Percentiles rank a stretch among this genome's conserved stretches.
Conservation (phyloP, 1,284 basidiomycete species). For the Moesziomyces sp. region DNA sequence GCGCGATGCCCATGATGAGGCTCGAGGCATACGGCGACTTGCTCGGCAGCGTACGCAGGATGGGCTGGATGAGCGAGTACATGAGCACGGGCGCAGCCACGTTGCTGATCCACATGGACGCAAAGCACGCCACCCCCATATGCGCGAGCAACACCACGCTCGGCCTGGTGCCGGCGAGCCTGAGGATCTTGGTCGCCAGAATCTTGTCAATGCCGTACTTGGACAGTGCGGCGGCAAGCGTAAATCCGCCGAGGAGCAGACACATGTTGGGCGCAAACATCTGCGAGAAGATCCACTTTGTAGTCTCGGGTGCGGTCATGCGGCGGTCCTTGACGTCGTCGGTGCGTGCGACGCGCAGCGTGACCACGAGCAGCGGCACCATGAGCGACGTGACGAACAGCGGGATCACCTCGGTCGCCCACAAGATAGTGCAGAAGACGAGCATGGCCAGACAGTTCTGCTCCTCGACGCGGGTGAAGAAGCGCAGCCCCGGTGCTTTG, state of each 20-base stretch:
- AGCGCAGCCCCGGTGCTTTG: constrained; percentile 61
- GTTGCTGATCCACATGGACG: constrained; percentile 99
- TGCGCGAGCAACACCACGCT: constrained; percentile 88
- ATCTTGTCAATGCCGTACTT: constrained; percentile 95
- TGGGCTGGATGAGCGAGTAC: constrained; percentile 97
- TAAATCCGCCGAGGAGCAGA: constrained; percentile 83
- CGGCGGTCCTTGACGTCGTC: constrained; percentile 73
- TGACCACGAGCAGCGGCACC: constrained; percentile 90
- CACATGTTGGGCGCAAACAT: constrained; percentile 89
- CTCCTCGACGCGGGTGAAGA: constrained; percentile 76
- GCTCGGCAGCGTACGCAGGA: constrained; percentile 88
- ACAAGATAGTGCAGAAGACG: constrained; percentile 89
- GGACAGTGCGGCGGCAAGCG: constrained; percentile 93
- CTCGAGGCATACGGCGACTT: constrained; percentile 88
- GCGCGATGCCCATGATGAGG: constrained; percentile 92
- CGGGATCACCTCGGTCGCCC: constrained; percentile 97
- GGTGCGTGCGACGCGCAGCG: constrained; percentile 81
- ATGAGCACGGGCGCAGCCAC: constrained; percentile 97
- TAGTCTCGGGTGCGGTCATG: constrained; percentile 78
- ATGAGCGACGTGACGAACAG: constrained; percentile 93
- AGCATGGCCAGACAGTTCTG: constrained; percentile 92
- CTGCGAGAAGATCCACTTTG: constrained; percentile 78
- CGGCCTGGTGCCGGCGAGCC: constrained; percentile 87
- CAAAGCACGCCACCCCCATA: constrained; percentile 97
- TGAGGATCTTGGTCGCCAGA: constrained; percentile 89